Base-by-base conservation (phyloP, 371 early-diverging fungal species). In the Mortierella sp. region DNA sequence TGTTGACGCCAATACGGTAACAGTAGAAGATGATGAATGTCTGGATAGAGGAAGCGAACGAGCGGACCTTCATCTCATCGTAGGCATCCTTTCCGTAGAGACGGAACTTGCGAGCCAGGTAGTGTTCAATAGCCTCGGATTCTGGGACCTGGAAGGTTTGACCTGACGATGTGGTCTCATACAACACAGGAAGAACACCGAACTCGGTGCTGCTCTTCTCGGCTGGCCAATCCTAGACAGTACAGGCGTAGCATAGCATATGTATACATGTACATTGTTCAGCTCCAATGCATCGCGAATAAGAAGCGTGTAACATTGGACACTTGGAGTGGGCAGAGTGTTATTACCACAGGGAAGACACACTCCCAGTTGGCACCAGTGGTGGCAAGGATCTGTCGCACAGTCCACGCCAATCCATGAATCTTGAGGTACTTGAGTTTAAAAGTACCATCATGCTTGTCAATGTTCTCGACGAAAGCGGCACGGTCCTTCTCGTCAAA, bases 361-460 rank as follows among this genome's bases (percentile, higher is more conserved):
- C 61, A 52, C 31, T 66, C 66, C 62, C 61, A 66, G 8, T 60
- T 47, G 28, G 60, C 56, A 21, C 65, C 71, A 13, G 72, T 45
- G 3, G 65, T 53, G 9, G 72, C 72, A 6, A 71, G 72, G 54
- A 71, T 71, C 53, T 52, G n/a, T 8, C 72, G 72, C 4, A 45
- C 9, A n/a, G 27, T 49, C 6, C 10, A 6, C 2, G 61, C 66
- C 34, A 71, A 0, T 10, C 66, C 72, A 39, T 71, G 66, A 22
- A 65, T 47, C 31, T 65, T 60, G 28, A 71, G 60, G 45, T 71
- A 71, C 49, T 57, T 41, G 54, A 71, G 21, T 39, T 71, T 64
- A 61, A 71, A 71, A 2, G 70, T 59, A 29, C 55, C 63, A 19
- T 63, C 70, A 41, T 70, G 54, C 22, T 46, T 52, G 12, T 29